A percentile compares a stretch with the other conserved stretches of the same genome.
Conservation (phyloP, 495 filamentous ascomycete species). For the Terfezia boudieri region DNA sequence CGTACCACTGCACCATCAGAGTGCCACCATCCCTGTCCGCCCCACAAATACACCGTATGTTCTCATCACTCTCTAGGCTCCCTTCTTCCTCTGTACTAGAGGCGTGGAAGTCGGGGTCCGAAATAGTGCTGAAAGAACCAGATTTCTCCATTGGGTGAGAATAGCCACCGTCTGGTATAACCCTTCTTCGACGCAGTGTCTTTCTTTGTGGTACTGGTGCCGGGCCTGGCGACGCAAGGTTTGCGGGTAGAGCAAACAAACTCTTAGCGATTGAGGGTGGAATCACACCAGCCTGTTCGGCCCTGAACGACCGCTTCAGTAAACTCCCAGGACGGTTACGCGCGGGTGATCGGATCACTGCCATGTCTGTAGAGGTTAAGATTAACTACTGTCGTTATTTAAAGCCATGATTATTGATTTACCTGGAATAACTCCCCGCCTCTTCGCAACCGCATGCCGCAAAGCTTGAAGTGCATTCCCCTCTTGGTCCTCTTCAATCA, state of each 20-base stretch:
- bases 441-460: constrained; percentile 9
- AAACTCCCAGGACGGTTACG: too few relatives aligned
- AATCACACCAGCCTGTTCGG: too few relatives aligned
- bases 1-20: constrained; percentile 16
- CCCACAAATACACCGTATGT: constrained; percentile 15
- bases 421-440: constrained; percentile 5
- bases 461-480: constrained; percentile 15
- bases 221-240: constrained; percentile 1
- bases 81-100: not conserved
- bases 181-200: not conserved
- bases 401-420: constrained; percentile 3
- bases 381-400: too few relatives aligned
- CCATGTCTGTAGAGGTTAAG: too few relatives aligned
- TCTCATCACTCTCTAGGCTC: not conserved
- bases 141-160: not conserved
- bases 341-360: too few relatives aligned
- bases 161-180: not conserved
- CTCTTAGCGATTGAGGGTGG: too few relatives aligned
- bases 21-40: constrained; percentile 10
- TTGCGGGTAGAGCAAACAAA: too few relatives aligned
- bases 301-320: too few relatives aligned
- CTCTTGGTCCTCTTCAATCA: constrained; percentile 7
- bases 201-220: not conserved
- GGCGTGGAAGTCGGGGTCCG: not conserved
- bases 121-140: not conserved